Base-by-base conservation (phyloP, 257 asterid genomes). In the Verbena officinalis region DNA sequence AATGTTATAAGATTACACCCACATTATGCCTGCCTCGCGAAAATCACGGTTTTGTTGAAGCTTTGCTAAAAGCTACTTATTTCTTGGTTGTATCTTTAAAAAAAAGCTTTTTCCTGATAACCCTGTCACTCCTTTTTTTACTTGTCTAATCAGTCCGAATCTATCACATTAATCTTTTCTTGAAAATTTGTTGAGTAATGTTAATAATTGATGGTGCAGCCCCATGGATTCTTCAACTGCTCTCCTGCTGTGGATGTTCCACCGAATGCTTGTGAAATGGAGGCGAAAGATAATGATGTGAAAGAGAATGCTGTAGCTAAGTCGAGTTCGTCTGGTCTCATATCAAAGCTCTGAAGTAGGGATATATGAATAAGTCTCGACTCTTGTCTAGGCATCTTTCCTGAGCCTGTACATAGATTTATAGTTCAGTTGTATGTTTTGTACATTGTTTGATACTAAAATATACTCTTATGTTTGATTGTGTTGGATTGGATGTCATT, bases 191-290 rank as follows among this genome's bases (percentile, higher is more conserved):
- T 62, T 43, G 27, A 48, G 19, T 9, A 52, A 60, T 46, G 8
- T 1, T n/a, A 40, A 42, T 49, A 30, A 13, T 21, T 40, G 20
- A 15, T 9, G 33, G 12, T 79, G 88, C 93, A 89, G 98, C 98
- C 98, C 0, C 95, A 89, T n/a, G 98, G 98, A 24, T 92, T 92
- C 90, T 92, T 92, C 81, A 89, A 92, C 71, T 86, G 98, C 76
- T 92, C 98, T 20, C 96, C 98, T 5, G 95, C 98, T 1, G 85
- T 92, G 43, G 98, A 92, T 55, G 95, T 92, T 31, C 97, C 97
- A 1, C 97, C 96, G 14, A 82, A 59, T 68, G 70, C 82, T 34
- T 86, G 88, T 33, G 95, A 92, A 73, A 54, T 59, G 43, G 95
- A 92, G 16, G 74, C 74, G 17, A 89, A 89, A 73, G 98, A 91